Percentiles rank a stretch among this genome's conserved stretches.
phyloP scores from a whole-genome alignment of 257 asterid species.

The Przewalskia tangutica region DNA sequence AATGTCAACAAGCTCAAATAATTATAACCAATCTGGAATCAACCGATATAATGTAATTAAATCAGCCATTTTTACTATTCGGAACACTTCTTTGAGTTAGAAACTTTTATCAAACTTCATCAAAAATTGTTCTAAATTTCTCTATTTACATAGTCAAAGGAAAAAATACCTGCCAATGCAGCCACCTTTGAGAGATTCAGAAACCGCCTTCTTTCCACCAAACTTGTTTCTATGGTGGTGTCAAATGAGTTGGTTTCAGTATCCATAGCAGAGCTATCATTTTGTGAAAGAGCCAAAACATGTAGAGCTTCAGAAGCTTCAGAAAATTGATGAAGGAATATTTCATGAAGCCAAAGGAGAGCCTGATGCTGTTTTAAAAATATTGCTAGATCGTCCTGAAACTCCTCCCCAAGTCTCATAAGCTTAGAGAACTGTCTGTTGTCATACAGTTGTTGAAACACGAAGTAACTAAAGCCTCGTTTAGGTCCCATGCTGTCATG shows the following conservation, averaged over 20 bases:
- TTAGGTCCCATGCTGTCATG: constrained; percentile 81
- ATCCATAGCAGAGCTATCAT: constrained; percentile 26
- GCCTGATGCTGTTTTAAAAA: constrained; percentile 66
- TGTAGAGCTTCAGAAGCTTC: constrained; percentile 89
- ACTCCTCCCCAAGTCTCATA: constrained; percentile 85
- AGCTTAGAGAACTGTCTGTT: constrained; percentile 64
- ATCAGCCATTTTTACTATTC: background rate
- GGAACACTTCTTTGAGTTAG: background rate
- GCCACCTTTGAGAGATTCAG: constrained; percentile 83
- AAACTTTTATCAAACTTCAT: background rate
- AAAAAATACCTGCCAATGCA: constrained; percentile 61
- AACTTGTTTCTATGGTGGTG: constrained; percentile 21
- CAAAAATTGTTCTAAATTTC: background rate
- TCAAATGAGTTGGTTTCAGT: constrained; percentile 26
- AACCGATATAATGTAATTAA: background rate
- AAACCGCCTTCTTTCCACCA: constrained; percentile 68
- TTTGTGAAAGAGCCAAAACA: constrained; percentile 52
- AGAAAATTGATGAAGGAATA: constrained; percentile 70
- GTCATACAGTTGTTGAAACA: constrained; percentile 63
- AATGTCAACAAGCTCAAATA: background rate
- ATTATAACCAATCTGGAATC: background rate
- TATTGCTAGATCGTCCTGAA: constrained; percentile 59
- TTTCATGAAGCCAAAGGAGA: constrained; percentile 89
- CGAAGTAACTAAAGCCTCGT: constrained; percentile 88
- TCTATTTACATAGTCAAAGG: constrained; percentile 1